Base-by-base conservation (phyloP, 2,329 filamentous ascomycete species). In the Neonectria neomacrospora region DNA sequence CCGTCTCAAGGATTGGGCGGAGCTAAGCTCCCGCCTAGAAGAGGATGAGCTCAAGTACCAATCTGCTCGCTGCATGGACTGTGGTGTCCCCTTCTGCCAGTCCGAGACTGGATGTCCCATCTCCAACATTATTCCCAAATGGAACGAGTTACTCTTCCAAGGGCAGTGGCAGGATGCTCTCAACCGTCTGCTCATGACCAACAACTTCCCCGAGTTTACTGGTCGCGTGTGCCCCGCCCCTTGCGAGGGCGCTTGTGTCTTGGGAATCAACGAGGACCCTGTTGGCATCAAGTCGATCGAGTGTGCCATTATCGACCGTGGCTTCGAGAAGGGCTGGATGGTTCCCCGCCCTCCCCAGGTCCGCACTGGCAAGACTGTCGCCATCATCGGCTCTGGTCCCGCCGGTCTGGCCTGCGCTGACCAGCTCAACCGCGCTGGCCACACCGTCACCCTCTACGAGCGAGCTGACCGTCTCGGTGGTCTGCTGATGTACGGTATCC, bases 291-390 rank as follows among this genome's bases (percentile, higher is more conserved):
- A 98, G 84, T 97, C 93, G 0, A 97, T 98, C 66, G 95, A 98
- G 78, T 97, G 95, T 77, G 95, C 95, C 66, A 97, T 98, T 76
- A 97, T 98, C 70, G 95, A 98, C 76, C 93, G 95, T 69, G 95
- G 95, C 50, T 98, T 97, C 75, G 94, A 97, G 78, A 96, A 92
- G 93, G 95, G 95, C 67, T 98, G 95, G 95, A 97, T 98, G 92
- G 84, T 97, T 20, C 94, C 95, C 67, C 83, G 83, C 4, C 91
- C 91, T 56, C 94, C 95, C 5, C 80, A 90, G 78, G 85, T 88
- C 65, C 93, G 94, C 68, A 96, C 91, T 66, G 94, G 94, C 77
- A 97, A 97, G 86, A 94, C 83, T 47, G 83, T 97, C 68, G 94
- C 94, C 63, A 84, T 98, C 73, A 92, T 98, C 74, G 95, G 95